A percentile compares a stretch with the other conserved stretches of the same genome.
Conservation (phyloP, 2,329 filamentous ascomycete species). For the Aspergillus nomiae region DNA sequence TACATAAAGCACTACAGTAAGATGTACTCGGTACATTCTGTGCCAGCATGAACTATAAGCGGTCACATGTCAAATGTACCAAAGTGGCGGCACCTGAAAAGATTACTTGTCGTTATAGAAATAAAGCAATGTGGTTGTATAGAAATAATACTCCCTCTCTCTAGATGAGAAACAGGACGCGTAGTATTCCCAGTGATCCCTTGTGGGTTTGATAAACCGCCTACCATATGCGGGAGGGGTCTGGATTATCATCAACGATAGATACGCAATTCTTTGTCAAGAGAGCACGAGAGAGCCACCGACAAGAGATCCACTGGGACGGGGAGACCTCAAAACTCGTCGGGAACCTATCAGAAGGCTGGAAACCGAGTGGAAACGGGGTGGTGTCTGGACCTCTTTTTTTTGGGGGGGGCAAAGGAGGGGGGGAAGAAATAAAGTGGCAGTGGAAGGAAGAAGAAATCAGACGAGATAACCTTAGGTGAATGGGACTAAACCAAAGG, state of each 20-base stretch:
- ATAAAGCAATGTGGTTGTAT: neutral
- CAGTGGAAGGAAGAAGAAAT: slow-evolving; percentile 1
- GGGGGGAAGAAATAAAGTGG: neutral
- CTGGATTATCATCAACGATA: neutral
- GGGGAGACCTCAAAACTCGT: slow-evolving; percentile 15
- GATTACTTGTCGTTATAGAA: neutral
- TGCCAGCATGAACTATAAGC: neutral
- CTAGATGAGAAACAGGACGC: neutral
- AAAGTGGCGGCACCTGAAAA: neutral
- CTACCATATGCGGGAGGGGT: neutral
- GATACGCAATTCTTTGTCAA: neutral
- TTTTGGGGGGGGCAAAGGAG: neutral
- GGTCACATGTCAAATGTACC: neutral
- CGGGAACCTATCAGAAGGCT: slow-evolving; percentile 20
- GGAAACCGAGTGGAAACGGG: neutral
- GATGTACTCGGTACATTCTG: neutral
- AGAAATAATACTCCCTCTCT: neutral
- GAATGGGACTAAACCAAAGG: neutral
- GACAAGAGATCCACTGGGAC: slow-evolving; percentile 19
- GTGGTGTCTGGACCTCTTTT: slow-evolving; percentile 12
- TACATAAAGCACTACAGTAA: neutral
- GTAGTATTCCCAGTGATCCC: neutral
- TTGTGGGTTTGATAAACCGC: neutral
- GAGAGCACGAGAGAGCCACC: slow-evolving; percentile 16
- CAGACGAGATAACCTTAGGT: neutral